Percentiles rank a stretch among this genome's conserved stretches.
These are phyloP conservation scores for Mariannaea elegans DNA, from an alignment of 2,329 filamentous ascomycete species.

Conservation along the genomic window DNA sequence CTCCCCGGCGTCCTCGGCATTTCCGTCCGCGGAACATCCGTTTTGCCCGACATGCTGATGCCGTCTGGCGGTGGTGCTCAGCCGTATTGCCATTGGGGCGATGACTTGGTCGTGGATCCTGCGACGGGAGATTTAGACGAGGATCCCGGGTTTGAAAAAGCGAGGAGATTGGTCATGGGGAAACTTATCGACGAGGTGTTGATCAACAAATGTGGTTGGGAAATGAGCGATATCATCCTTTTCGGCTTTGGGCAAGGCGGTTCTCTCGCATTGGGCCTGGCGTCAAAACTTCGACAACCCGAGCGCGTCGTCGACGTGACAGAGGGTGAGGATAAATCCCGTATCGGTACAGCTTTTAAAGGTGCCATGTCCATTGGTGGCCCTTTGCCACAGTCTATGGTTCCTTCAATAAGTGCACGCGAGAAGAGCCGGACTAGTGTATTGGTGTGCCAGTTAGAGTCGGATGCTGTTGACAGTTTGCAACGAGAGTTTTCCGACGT, in stretches of 20 bases:
- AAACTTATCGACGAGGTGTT: constrained; percentile 62
- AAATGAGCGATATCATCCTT: constrained; percentile 65
- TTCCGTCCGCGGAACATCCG: constrained; percentile 74
- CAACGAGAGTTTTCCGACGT: constrained; percentile 74
- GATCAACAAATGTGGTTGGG: constrained; percentile 67
- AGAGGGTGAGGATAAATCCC: constrained; percentile 20
- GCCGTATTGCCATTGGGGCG: constrained; percentile 70
- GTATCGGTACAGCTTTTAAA: constrained; percentile 47
- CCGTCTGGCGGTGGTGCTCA: constrained; percentile 33
- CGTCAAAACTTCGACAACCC: constrained; percentile 53
- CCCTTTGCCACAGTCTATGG: constrained; percentile 61
- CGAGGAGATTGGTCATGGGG: constrained; percentile 56
- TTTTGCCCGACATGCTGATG: constrained; percentile 73
- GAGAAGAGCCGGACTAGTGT: constrained; percentile 71
- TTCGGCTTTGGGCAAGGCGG: constrained; percentile 76
- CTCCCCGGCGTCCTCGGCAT: constrained; percentile 83
- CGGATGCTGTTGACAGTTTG: constrained; percentile 69
- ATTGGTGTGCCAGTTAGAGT: constrained; percentile 68
- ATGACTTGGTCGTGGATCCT: constrained; percentile 66
- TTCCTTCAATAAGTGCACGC: constrained; percentile 53
- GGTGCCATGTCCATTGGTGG: constrained; percentile 73
- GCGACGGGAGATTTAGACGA: constrained; percentile 63
- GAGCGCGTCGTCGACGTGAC: constrained; percentile 48
- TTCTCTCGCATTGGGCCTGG: constrained; percentile 66
- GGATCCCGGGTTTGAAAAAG: constrained; percentile 68